Evolutionary conservation across 345 rosid genomes (phyloP), one percentile per base, ranked within the genome.

Genomic region (Excoecaria cochinchinensis): DNA sequence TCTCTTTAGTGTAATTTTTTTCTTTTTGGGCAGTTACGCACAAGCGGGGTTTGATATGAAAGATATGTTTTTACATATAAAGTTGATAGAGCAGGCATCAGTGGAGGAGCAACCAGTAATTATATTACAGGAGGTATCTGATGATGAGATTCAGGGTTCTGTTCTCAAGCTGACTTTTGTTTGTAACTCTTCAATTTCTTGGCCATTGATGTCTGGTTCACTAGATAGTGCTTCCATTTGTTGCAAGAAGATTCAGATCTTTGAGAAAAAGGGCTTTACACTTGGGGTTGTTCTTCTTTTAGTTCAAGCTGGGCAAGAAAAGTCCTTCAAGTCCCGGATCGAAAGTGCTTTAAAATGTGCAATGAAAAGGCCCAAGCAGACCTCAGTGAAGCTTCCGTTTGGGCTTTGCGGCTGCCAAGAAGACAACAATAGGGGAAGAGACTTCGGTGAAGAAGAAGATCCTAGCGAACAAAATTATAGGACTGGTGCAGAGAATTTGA

Each of bases 341-440:
- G 99, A 95, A 73, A 90, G 79, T 72, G 94, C 94, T 14, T 82
- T 92, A 22, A 95, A 89, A 80, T 84, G 82, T 75, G 90, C 98
- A 39, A 83, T 91, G 58, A 91, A 82, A 82, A 89, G 84, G 83
- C 85, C 90, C 44, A 95, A 88, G 74, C 81, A 83, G 5, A 72
- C 87, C 52, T 51, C 89, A 0, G 98, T 92, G 78, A 95, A 95
- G 92, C 90, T 95, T 44, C 89, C 99, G 10, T 95, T 95, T 64
- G 94, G 99, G 71, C 91, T 95, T 66, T 95, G 99, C 69, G 99
- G 98, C 36, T 95, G 99, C 79, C 99, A 95, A 82, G 99, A 95
- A 77, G 95, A 89, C 86, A 90, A 82, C 62, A 69, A 87, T 3
- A 84, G 75, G 79, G 88, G 87, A 6, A 86, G 89, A 71, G 93